These are phyloP conservation scores for Entomortierella lignicola DNA, from an alignment of 192 early-diverging fungal genomes.

Conservation along the genomic window DNA sequence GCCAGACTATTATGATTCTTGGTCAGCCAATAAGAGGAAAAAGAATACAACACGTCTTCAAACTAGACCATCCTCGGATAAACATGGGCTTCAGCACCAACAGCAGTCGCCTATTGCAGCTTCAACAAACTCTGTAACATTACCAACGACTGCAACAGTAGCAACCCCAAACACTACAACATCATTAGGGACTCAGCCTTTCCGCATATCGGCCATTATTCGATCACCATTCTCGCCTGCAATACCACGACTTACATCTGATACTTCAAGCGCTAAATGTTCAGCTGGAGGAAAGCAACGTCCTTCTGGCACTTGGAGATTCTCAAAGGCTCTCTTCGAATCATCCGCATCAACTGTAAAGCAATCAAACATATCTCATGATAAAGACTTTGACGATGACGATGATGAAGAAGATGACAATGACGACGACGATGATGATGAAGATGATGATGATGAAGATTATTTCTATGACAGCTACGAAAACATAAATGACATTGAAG, in stretches of 20 bases:
- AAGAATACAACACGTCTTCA: slow-evolving; percentile 15
- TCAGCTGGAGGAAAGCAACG: not conserved
- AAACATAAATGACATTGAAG: not conserved
- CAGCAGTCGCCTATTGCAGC: not conserved
- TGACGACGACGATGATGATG: slow-evolving; percentile 8
- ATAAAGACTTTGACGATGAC: slow-evolving; percentile 44
- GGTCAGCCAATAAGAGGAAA: slow-evolving; percentile 45
- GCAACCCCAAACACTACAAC: not conserved
- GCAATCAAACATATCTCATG: not conserved
- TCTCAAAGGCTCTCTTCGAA: slow-evolving; percentile 17
- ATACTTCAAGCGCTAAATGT: not conserved
- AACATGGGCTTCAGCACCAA: slow-evolving; percentile 9
- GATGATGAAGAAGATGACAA: slow-evolving; percentile 30
- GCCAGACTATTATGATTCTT: slow-evolving; percentile 43
- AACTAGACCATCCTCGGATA: slow-evolving; percentile 5
- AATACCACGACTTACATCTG: not conserved
- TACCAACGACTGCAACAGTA: not conserved
- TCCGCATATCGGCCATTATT: not conserved
- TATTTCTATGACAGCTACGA: too few species aligned
- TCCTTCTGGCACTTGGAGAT: slow-evolving; percentile 5
- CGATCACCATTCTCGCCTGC: slow-evolving; percentile 12
- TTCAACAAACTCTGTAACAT: not conserved
- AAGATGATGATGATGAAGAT: not conserved
- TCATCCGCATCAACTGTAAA: not conserved
- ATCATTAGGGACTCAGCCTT: not conserved